Conservation (phyloP, 2,329 filamentous ascomycete species). For the Xenoacremonium recifei region DNA sequence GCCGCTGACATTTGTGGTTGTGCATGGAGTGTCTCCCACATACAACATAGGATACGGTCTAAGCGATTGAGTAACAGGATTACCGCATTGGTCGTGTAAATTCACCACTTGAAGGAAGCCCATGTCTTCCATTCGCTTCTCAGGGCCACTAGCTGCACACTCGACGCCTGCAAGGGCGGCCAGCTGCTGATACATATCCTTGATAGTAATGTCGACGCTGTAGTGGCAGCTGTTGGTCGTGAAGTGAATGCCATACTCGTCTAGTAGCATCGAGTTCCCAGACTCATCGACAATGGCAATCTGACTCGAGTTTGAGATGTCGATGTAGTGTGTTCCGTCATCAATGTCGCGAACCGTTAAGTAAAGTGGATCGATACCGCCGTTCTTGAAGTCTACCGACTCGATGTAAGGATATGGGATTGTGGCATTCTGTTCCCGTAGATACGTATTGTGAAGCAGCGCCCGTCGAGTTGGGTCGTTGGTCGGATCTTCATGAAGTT, state of each 20-base stretch:
- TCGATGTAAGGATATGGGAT: constrained; percentile 37
- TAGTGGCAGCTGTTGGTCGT: constrained; percentile 32
- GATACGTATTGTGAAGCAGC: constrained; percentile 29
- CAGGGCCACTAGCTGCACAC: constrained; percentile 24
- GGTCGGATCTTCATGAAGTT: constrained; percentile 22
- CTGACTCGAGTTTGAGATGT: constrained; percentile 31
- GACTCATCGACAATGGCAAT: constrained; percentile 31
- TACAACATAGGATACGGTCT: constrained; percentile 29
- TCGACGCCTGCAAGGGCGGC: constrained; percentile 27
- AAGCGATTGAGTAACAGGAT: constrained; percentile 24
- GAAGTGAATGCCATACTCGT: constrained; percentile 33
- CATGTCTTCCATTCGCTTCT: constrained; percentile 23
- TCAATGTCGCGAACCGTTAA: constrained; percentile 30
- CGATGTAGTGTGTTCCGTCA: constrained; percentile 28
- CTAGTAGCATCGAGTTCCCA: constrained; percentile 32
- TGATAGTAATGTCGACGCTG: constrained; percentile 31
- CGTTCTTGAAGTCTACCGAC: constrained; percentile 32
- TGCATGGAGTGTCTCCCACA: constrained; percentile 32
- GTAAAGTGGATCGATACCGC: constrained; percentile 31
- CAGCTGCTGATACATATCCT: constrained; percentile 34
- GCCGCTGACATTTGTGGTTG: constrained; percentile 25
- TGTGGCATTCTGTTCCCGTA: constrained; percentile 27
- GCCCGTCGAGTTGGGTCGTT: constrained; percentile 23
- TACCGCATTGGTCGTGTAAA: constrained; percentile 35
- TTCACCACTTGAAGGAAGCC: constrained; percentile 32